Evolutionary conservation across 2,329 filamentous ascomycete species (phyloP), one percentile per base, ranked within the genome.

Genomic region (Trichoderma sp.): DNA sequence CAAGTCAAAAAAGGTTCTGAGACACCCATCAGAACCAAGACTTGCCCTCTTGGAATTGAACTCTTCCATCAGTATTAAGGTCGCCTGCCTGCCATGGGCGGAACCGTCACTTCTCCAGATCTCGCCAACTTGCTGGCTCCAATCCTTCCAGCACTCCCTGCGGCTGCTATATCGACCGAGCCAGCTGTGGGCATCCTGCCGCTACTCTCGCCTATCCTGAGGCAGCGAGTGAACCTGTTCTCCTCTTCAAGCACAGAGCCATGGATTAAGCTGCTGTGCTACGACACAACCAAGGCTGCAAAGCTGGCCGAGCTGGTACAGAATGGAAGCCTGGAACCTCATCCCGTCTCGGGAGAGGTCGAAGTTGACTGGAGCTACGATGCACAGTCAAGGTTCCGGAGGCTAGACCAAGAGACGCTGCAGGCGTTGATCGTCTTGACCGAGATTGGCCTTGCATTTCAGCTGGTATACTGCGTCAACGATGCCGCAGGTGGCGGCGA

Each of bases 321-420:
- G 78, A 88, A 89, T 74, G 90, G 93, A 71, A 85, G 88, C 63
- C 86, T 96, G 38, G 93, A 95, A 82, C 93, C 93, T n/a, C 94
- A 97, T 80, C 94, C 94, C 3, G 91, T 93, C 5, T 95, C 93
- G 3, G 94, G 93, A 72, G 93, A 95, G 83, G 90, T 96, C 72
- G 94, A 96, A 84, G 84, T 95, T 24, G 91, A 94, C 82, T 91
- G 89, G 87, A 89, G 91, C 79, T 88, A 87, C 75, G 92, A 94
- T 75, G 88, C 90, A 8, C 87, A 90, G 76, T 87, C 88, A 33
- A 87, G 89, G 71, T 96, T 92, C 84, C 87, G 90, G 76, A 88
- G 93, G n/a, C 82, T 94, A 45, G 94, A 97, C 80, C 85, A 89
- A 62, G 94, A 97, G 84, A 97, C 94, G 0, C 83, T 95, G 69